Evolutionary conservation across 257 asterid species (phyloP), one percentile per base, ranked within the genome.

Genomic region (Jaltomata sinuosa): DNA sequence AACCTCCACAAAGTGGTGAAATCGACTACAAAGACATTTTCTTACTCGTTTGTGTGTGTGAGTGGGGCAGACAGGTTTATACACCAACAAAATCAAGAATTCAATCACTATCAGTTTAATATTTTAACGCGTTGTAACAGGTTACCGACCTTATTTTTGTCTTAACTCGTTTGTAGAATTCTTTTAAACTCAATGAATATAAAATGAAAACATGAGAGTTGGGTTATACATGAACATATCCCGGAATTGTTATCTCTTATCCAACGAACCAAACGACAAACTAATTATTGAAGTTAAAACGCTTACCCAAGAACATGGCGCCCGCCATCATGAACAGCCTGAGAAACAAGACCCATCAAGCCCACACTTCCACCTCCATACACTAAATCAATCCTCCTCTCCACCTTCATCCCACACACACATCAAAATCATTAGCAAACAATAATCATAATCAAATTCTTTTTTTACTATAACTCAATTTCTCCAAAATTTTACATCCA

Each of bases 291-390:
- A 12, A 12, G 4, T 11, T 47, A 65, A 31, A 65, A 32, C 1
- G 27, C 27, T 67, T 90, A 95, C 98, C 99, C 99, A 85, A 95
- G 95, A 88, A 95, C 99, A 91, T 95, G 99, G 85, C 97, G 97
- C 83, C 99, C 99, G 40, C 98, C 99, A 92, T 94, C 98, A 94
- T 95, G 98, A 94, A 93, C 99, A 62, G 98, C 99, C 93, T 94
- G 98, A 91, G 99, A 95, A 93, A 95, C 93, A 89, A 95, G 97
- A 88, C 99, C 99, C 99, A 95, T 95, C 86, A 95, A 87, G 76
- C 99, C 99, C 92, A 95, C 94, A 94, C 99, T 95, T 86, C 99
- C 99, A 84, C 99, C 99, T 89, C 99, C 99, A 91, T 95, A 95
- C 8, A 95, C 99, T 92, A 95, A 93, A 92, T 94, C 97, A 90